These are phyloP conservation scores for Diplogelasinospora grovesii DNA, from an alignment of 495 filamentous ascomycete genomes.

Conservation along the genomic window DNA sequence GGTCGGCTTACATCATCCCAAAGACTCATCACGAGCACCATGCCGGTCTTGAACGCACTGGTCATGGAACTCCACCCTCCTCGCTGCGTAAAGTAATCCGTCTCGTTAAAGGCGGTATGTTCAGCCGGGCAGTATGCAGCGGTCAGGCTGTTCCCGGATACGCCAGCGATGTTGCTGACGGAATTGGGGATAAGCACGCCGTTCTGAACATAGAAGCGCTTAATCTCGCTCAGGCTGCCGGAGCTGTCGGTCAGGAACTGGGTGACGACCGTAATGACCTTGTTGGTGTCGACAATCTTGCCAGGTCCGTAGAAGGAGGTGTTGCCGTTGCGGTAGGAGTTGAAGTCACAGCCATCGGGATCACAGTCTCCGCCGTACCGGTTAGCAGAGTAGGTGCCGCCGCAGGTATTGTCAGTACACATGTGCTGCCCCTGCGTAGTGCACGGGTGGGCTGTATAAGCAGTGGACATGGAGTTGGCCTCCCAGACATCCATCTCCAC, in stretches of 20 bases:
- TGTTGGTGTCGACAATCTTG: constrained; percentile 56
- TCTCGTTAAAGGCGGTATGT: constrained; percentile 36
- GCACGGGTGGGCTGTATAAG: constrained; percentile 64
- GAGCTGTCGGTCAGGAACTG: constrained; percentile 54
- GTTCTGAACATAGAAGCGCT: constrained; percentile 66
- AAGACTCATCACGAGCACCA: constrained; percentile 71
- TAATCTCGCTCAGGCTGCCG: too few relatives aligned
- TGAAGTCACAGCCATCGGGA: constrained; percentile 69
- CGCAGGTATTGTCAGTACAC: constrained; percentile 45
- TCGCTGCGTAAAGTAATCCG: constrained; percentile 51
- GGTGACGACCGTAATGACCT: constrained; percentile 66
- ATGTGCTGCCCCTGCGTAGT: constrained; percentile 49
- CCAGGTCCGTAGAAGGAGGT: constrained; percentile 57
- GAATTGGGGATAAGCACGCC: constrained; percentile 53
- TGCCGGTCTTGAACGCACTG: constrained; percentile 47
- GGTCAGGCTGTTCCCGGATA: constrained; percentile 31
- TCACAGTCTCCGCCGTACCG: constrained; percentile 59
- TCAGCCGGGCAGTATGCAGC: constrained; percentile 24
- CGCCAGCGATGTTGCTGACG: constrained; percentile 33
- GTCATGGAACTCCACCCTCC: constrained; percentile 57
- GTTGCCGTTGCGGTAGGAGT: constrained; percentile 64
- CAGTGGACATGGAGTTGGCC: constrained; percentile 58
- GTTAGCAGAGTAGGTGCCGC: constrained; percentile 46
- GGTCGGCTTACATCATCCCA: constrained; percentile 67
- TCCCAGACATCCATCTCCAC: constrained; percentile 68